Conservation (phyloP, 164 flowering plant species). For the Paratinospora sagittata region DNA sequence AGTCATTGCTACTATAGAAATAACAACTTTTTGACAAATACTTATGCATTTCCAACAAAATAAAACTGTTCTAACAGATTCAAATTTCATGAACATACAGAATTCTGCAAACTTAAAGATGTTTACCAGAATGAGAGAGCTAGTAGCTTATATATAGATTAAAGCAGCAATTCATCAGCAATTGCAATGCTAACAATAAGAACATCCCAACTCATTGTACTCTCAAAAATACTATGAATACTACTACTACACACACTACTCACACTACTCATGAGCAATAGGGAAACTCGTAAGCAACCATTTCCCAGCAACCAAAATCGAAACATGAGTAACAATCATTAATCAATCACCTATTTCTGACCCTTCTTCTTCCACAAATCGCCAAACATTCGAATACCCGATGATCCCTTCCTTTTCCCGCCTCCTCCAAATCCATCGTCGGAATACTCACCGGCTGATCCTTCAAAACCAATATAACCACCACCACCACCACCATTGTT, state of each 20-base stretch:
- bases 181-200: background rate
- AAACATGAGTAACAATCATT: background rate
- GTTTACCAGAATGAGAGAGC: no score
- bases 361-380: conserved; percentile 78
- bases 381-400: conserved; percentile 61
- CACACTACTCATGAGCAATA: no score
- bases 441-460: conserved; percentile 39
- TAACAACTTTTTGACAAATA: no score
- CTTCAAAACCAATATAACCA: conserved; percentile 30
- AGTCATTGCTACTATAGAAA: no score
- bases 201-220: background rate
- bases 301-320: conserved; percentile 7
- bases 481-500: no score
- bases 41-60: no score
- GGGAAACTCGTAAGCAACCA: conserved; percentile 5
- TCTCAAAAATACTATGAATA: background rate
- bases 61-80: no score
- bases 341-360: conserved; percentile 34
- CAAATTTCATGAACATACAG: no score
- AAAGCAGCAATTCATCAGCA: background rate
- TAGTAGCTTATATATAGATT: background rate
- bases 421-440: conserved; percentile 50
- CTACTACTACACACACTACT: background rate
- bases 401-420: conserved; percentile 58
- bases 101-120: no score